phyloP scores from a whole-genome alignment of 192 early-diverging fungal genomes.

The Umbelopsis isabellina region DNA sequence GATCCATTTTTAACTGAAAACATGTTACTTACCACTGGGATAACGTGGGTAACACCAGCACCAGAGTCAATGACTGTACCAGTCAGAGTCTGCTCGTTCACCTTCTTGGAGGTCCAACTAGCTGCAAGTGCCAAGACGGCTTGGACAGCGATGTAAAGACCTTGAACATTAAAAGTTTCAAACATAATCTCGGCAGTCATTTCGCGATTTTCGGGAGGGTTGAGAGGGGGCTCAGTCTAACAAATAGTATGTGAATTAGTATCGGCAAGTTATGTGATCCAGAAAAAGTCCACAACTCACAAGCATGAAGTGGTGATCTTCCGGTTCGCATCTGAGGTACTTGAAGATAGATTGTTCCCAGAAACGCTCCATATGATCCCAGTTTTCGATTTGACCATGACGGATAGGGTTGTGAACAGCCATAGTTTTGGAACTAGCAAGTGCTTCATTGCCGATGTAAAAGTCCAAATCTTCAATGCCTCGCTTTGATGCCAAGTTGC shows the following conservation, averaged over 20 bases:
- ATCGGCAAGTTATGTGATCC: background rate
- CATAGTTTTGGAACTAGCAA: constrained; percentile 88
- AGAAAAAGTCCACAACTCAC: constrained; percentile 46
- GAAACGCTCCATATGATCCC: constrained; percentile 99
- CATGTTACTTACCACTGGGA: constrained; percentile 80
- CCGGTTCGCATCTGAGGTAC: constrained; percentile 97
- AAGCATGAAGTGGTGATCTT: constrained; percentile 96
- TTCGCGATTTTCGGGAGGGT: constrained; percentile 98
- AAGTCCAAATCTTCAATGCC: constrained; percentile 98
- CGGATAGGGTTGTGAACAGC: constrained; percentile 90
- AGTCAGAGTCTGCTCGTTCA: constrained; percentile 85
- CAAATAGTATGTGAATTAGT: background rate
- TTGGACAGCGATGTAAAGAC: constrained; percentile 99
- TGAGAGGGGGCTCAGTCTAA: constrained; percentile 97
- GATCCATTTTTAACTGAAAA: background rate
- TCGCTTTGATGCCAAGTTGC: constrained; percentile 90
- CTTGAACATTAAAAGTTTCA: constrained; percentile 98
- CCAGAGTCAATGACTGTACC: constrained; percentile 99
- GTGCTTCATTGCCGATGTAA: constrained; percentile 95
- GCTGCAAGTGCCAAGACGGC: constrained; percentile 97
- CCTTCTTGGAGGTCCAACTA: constrained; percentile 88
- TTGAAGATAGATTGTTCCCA: constrained; percentile 99
- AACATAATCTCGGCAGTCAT: constrained; percentile 99
- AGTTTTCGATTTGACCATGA: constrained; percentile 98
- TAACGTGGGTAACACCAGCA: constrained; percentile 99